These are phyloP conservation scores for Phytophthora pinifolia DNA, from an alignment of 352 stramenopile genomes.

Conservation along the genomic window DNA sequence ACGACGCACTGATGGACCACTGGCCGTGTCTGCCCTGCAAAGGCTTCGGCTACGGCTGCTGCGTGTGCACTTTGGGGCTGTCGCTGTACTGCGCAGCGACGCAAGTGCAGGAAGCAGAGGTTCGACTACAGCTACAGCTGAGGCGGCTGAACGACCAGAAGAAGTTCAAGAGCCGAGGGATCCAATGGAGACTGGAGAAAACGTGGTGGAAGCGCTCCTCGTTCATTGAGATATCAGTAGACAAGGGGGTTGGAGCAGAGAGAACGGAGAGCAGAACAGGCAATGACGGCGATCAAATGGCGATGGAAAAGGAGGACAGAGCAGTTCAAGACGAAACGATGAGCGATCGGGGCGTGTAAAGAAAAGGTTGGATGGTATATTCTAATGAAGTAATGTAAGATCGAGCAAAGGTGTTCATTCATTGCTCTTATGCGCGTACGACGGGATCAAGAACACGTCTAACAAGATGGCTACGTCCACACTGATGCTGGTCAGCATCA, in stretches of 20 bases:
- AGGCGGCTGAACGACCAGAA: constrained; percentile 67
- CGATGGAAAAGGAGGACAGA: neutral
- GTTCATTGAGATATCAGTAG: constrained; percentile 59
- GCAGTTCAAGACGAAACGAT: constrained; percentile 20
- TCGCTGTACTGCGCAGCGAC: constrained; percentile 80
- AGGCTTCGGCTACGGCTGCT: constrained; percentile 81
- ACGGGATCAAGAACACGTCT: too few species aligned
- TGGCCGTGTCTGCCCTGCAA: constrained; percentile 85
- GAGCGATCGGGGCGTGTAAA: constrained; percentile 17
- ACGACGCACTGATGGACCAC: constrained; percentile 80
- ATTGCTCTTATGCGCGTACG: too few species aligned
- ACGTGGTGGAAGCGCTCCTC: constrained; percentile 72
- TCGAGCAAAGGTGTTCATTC: too few species aligned
- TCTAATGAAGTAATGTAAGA: too few species aligned
- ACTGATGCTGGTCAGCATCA: too few species aligned
- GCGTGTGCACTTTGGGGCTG: constrained; percentile 75
- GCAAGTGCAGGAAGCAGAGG: constrained; percentile 76
- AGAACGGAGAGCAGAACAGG: neutral
- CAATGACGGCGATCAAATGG: neutral
- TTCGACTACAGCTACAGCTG: constrained; percentile 63
- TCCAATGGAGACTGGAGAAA: constrained; percentile 69
- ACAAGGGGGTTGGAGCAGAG: neutral
- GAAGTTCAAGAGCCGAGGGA: constrained; percentile 52
- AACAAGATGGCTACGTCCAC: too few species aligned
- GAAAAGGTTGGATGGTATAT: neutral